Base-by-base conservation (phyloP, 345 rosid genomes). In the Geranium rotundifolium region DNA sequence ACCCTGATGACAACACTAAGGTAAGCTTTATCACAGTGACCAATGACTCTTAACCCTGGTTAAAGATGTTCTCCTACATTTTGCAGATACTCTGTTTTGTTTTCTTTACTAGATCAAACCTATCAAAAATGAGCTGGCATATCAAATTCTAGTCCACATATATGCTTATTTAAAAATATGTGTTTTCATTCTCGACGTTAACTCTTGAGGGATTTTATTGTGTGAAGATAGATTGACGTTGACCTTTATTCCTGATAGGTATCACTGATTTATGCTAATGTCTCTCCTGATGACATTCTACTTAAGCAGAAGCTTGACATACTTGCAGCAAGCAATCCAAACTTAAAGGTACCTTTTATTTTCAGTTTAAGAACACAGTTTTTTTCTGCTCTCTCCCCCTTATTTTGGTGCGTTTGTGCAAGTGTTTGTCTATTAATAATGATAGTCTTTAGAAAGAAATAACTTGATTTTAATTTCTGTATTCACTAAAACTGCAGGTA, bases 241-340 rank as follows among this genome's bases (percentile, higher is more conserved):
- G 50, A 14, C 49, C 23, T 63, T 63, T 61, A 14, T 31, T 58
- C 27, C 27, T 29, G 37, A 77, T 84, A 89, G 98, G 82, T 91
- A 27, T 82, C 96, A 4, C 73, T 91, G 73, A 69, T 91, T 17
- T 91, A 87, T 77, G 98, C 83, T 63, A 91, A 91, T 84, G 79
- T 91, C 69, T 91, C 98, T 19, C 89, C 96, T 17, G 98, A 89
- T 80, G 98, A 91, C 71, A 89, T 91, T 65, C 76, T 91, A 59
- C 89, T 91, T 41, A 84, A 89, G 73, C 90, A 91, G 77, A 89
- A 87, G 80, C 92, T 91, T 57, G 96, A 91, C 77, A 63, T 66
- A 27, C 96, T 91, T 72, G 89, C 88, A 61, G 79, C 87, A 57
- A 77, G 73, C 75, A 80, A 87, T 74, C 98, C 98, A 61, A 91